These are phyloP conservation scores for Candida sp. DNA, from an alignment of 1,139 yeast species.

Conservation along the genomic window DNA sequence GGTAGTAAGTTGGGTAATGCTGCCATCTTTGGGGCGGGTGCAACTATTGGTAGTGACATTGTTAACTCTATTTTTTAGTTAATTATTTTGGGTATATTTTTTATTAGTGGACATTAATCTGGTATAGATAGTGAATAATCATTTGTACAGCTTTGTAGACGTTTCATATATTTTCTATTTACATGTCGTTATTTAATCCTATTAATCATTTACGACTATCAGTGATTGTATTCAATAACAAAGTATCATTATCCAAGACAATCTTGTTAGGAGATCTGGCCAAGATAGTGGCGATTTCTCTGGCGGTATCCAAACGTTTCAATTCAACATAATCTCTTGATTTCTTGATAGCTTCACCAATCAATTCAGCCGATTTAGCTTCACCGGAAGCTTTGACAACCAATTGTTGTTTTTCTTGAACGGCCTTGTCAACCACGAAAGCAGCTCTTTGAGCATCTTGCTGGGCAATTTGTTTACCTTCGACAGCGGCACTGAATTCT, in stretches of 20 bases:
- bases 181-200: constrained; percentile 3
- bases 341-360: constrained; percentile 98
- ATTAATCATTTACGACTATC: constrained; percentile 48
- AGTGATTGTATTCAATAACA: constrained; percentile 81
- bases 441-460: constrained; percentile 99
- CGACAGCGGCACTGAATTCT: constrained; percentile 96
- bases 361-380: constrained; percentile 95
- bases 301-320: constrained; percentile 95
- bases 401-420: constrained; percentile 95
- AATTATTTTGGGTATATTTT: too few relatives aligned
- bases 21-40: constrained; percentile 96
- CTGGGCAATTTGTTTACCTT: constrained; percentile 98
- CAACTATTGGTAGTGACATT: constrained; percentile 85
- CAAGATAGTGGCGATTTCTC: constrained; percentile 87
- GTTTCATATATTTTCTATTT: constrained; percentile 5
- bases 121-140: too few relatives aligned
- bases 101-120: too few relatives aligned
- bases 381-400: constrained; percentile 98
- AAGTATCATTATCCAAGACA: constrained; percentile 86
- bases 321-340: constrained; percentile 93
- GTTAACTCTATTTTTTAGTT: constrained; percentile 76
- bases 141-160: too few relatives aligned
- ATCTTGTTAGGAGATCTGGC: constrained; percentile 89
- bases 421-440: constrained; percentile 92
- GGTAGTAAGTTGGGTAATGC: constrained; percentile 91